Evolutionary conservation across 2,329 filamentous ascomycete species (phyloP).

Genomic region (Trichoderma sp.): DNA sequence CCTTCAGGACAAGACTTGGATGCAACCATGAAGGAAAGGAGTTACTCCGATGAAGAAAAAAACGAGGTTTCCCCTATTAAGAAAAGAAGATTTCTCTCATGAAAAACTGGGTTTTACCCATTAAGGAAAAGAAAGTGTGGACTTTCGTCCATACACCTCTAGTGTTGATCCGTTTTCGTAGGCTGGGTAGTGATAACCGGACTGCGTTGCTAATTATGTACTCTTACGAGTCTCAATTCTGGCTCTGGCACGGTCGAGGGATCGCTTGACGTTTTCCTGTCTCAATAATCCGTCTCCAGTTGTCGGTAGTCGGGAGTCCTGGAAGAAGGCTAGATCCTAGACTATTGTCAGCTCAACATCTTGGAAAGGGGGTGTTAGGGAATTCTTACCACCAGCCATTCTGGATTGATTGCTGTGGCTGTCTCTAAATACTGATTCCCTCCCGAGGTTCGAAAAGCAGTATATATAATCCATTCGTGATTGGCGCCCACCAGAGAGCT

Average conservation of each 20-base stretch:
- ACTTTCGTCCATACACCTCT: too few relatives aligned
- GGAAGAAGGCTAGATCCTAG: background rate
- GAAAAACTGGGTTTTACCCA: background rate
- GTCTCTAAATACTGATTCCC: conserved; percentile 1
- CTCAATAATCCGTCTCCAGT: background rate
- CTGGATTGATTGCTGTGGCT: conserved; percentile 13
- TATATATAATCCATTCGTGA: conserved; percentile 14
- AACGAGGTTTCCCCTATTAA: too few relatives aligned
- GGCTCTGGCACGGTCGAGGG: conserved; percentile 8
- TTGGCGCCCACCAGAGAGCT: background rate
- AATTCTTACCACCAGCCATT: conserved; percentile 4
- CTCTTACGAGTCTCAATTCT: background rate
- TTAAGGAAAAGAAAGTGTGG: background rate
- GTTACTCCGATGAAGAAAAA: background rate
- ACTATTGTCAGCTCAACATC: too few relatives aligned
- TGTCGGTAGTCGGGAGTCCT: background rate
- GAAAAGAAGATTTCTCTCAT: too few relatives aligned
- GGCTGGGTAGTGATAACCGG: too few relatives aligned
- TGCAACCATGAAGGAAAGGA: background rate
- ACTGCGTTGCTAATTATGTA: too few relatives aligned
- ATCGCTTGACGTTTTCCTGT: conserved; percentile 13
- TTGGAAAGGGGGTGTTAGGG: too few relatives aligned
- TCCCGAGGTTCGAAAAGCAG: background rate
- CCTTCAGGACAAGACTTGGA: background rate
- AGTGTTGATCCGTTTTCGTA: too few relatives aligned